Base-by-base conservation (phyloP, 129 eudicot species). In the Flaveria ramosissima region DNA sequence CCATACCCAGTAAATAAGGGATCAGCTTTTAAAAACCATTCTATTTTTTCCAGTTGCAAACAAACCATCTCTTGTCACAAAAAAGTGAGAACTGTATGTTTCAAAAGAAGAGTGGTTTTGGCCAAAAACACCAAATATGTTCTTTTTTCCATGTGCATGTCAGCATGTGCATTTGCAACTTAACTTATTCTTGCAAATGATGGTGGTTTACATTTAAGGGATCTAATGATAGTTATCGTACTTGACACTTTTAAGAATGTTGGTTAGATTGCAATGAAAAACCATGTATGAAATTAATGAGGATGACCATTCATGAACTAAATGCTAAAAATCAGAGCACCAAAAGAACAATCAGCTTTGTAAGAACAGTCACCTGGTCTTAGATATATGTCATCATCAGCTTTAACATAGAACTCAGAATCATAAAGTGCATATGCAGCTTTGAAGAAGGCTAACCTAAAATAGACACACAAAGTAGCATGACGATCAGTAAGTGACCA, bases 401-500 rank as follows among this genome's bases (percentile, higher is more conserved):
- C 95, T 84, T 89, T 89, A 61, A 86, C 89, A 78, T 84, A 89
- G 78, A 82, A 86, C 76, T 89, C 91, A 59, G 91, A 85, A 56
- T 89, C 91, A 20, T 84, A 86, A 52, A 89, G 89, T 64, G 85
- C 74, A 80, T 68, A 89, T 1, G 91, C 89, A 63, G 89, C 91
- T 82, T 86, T 86, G 81, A 89, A 89, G 79, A 84, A 89, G 60
- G 89, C 91, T 78, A 89, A 68, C 69, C 95, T 89, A 71, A 73
- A 75, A 77, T 14, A 55, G 45, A 77, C 43, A 62, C 62, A 74
- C 53, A 56, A 68, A 68, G 76, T 74, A 56, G 71, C 21, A 56
- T 7, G 19, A 67, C 60, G 45, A 59, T 56, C 41, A 68, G 69
- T 42, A 67, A 45, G 47, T 24, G 32, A 32, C 64, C 55, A 56